These are phyloP conservation scores for Esteya vermicola DNA, from an alignment of 2,329 filamentous ascomycete genomes.

Conservation along the genomic window DNA sequence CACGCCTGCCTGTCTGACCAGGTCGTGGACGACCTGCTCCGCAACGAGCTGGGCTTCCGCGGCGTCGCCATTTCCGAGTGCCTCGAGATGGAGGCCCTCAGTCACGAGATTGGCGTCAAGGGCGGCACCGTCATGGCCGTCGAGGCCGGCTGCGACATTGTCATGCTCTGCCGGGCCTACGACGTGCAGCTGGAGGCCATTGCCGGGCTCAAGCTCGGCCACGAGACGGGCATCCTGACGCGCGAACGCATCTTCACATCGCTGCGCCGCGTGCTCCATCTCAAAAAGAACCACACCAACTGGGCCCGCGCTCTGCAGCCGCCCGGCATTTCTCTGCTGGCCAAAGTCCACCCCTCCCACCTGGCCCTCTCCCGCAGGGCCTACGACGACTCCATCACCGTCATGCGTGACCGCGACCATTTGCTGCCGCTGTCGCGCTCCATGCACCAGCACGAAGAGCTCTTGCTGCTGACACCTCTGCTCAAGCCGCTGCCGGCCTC, in stretches of 20 bases:
- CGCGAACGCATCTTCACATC: slow-evolving; percentile 70
- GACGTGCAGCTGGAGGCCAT: slow-evolving; percentile 85
- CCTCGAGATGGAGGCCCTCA: slow-evolving; percentile 89
- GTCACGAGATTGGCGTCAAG: slow-evolving; percentile 91
- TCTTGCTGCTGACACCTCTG: slow-evolving; percentile 77
- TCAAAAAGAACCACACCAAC: slow-evolving; percentile 76
- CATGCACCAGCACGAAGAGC: slow-evolving; percentile 70
- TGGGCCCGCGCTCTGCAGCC: slow-evolving; percentile 90
- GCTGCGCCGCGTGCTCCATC: slow-evolving; percentile 57
- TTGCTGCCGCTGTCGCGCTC: slow-evolving; percentile 70
- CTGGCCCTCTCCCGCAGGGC: slow-evolving; percentile 68
- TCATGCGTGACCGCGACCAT: slow-evolving; percentile 79
- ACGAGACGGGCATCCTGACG: slow-evolving; percentile 82
- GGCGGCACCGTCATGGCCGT: slow-evolving; percentile 96
- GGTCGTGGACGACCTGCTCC: slow-evolving; percentile 77
- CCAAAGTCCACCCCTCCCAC: slow-evolving; percentile 70
- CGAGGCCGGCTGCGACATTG: slow-evolving; percentile 85
- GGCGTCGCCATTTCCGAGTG: slow-evolving; percentile 93
- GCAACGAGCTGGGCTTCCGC: slow-evolving; percentile 78
- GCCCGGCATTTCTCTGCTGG: slow-evolving; percentile 60
- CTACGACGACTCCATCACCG: slow-evolving; percentile 85
- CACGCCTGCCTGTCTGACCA: slow-evolving; percentile 89
- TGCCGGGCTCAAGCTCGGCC: slow-evolving; percentile 72
- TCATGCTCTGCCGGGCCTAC: slow-evolving; percentile 78
- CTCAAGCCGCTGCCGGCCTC: slow-evolving; percentile 90